phyloP scores from a whole-genome alignment of 208 protist genomes.

The Leishmania arabica region DNA sequence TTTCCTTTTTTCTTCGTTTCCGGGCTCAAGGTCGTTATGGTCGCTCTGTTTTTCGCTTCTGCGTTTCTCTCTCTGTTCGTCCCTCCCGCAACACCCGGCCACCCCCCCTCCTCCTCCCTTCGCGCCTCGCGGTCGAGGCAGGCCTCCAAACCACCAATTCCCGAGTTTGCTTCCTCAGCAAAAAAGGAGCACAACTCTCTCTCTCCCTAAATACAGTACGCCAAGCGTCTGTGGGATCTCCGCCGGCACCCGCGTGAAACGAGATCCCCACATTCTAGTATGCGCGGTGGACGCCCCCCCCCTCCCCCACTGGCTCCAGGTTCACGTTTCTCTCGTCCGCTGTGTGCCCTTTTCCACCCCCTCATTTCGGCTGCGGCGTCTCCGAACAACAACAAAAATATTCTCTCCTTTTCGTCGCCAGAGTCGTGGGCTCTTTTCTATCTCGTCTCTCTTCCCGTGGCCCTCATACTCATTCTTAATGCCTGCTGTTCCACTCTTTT shows the following conservation, averaged over 20 bases:
- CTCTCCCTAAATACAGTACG: not conserved
- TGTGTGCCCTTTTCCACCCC: not conserved
- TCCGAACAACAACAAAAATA: not conserved
- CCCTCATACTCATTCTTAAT: not conserved
- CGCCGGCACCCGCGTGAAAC: not conserved
- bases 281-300: not conserved
- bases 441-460: not conserved
- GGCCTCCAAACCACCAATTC: not conserved
- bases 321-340: not conserved
- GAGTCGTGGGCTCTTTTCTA: not conserved
- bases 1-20: not conserved
- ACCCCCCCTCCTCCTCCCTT: no score
- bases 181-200: not conserved
- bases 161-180: not conserved
- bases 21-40: not conserved
- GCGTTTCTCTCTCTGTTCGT: not conserved
- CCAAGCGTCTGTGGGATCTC: not conserved
- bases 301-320: not conserved
- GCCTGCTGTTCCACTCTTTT: not conserved
- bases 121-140: not conserved
- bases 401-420: not conserved
- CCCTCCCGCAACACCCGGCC: not conserved
- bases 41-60: not conserved
- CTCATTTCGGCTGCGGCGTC: not conserved
- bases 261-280: not conserved